Conservation (phyloP, 177 flowering plant genomes). For the Telopea speciosissima region DNA sequence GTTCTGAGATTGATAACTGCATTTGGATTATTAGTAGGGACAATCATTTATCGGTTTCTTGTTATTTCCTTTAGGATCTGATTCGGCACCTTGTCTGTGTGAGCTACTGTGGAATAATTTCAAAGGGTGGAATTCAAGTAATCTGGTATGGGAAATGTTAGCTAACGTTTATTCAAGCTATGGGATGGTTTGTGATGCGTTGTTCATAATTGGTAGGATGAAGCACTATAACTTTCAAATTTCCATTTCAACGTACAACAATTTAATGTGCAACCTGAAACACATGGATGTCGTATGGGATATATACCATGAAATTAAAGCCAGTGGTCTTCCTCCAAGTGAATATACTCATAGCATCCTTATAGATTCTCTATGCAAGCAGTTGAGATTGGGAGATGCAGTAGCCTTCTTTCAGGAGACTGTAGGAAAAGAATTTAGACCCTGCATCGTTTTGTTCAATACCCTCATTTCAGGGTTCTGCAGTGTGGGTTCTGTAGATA, state of each 20-base stretch:
- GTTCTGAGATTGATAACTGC: not conserved
- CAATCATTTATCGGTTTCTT: constrained; percentile 18
- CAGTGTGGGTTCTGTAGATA: constrained; percentile 42
- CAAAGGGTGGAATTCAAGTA: constrained; percentile 34
- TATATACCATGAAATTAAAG: constrained; percentile 37
- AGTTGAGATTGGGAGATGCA: constrained; percentile 49
- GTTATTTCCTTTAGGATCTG: constrained; percentile 46
- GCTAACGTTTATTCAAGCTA: constrained; percentile 47
- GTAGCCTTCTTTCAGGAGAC: constrained; percentile 30
- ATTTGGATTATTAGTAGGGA: not conserved
- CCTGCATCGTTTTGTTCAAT: constrained; percentile 48
- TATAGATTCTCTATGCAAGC: constrained; percentile 57
- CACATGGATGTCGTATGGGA: constrained; percentile 41
- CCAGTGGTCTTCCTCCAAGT: constrained; percentile 24
- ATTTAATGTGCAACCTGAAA: constrained; percentile 53
- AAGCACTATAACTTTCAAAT: constrained; percentile 34
- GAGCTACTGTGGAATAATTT: constrained; percentile 41
- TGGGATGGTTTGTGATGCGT: constrained; percentile 58
- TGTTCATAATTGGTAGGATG: constrained; percentile 56
- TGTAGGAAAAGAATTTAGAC: constrained; percentile 25
- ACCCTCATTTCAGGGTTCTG: constrained; percentile 56
- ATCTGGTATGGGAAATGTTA: constrained; percentile 63
- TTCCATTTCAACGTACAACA: constrained; percentile 52
- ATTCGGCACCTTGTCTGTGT: constrained; percentile 51
- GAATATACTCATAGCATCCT: constrained; percentile 44